phyloP scores from a whole-genome alignment of 2,329 filamentous ascomycete genomes.

The Metarhizium robertsii region DNA sequence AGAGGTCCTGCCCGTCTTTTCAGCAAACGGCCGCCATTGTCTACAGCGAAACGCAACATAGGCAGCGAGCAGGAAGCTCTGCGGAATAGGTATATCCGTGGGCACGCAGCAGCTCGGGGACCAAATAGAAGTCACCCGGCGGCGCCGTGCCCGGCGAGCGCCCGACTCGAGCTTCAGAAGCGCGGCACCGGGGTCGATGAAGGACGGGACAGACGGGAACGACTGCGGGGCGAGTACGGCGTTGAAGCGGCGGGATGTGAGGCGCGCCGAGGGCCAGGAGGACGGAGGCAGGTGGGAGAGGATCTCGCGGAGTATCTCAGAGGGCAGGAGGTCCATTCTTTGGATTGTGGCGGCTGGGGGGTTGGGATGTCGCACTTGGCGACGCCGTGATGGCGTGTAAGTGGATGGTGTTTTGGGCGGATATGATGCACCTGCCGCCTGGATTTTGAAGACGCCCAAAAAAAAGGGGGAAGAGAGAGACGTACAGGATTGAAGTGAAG shows the following conservation, averaged over 20 bases:
- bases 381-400: no score
- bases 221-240: constrained; percentile 16
- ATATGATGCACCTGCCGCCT: no score
- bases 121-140: constrained; percentile 19
- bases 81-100: constrained; percentile 16
- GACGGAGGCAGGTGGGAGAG: constrained; percentile 15
- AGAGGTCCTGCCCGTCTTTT: not conserved
- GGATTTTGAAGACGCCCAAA: no score
- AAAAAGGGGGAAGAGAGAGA: no score
- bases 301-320: constrained; percentile 21
- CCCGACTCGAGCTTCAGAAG: constrained; percentile 13
- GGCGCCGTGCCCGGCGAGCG: constrained; percentile 15
- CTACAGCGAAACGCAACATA: constrained; percentile 18
- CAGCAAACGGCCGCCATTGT: constrained; percentile 10
- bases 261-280: constrained; percentile 16
- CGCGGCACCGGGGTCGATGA: constrained; percentile 18
- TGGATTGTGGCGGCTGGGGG: no score
- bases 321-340: constrained; percentile 21
- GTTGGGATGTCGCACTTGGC: no score
- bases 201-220: constrained; percentile 19
- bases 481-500: no score
- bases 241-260: constrained; percentile 24
- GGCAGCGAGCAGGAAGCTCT: constrained; percentile 23
- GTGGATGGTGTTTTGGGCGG: no score
- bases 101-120: constrained; percentile 26